Base-by-base conservation (phyloP, 2,329 filamentous ascomycete species). In the Paecilomyces variotii region DNA sequence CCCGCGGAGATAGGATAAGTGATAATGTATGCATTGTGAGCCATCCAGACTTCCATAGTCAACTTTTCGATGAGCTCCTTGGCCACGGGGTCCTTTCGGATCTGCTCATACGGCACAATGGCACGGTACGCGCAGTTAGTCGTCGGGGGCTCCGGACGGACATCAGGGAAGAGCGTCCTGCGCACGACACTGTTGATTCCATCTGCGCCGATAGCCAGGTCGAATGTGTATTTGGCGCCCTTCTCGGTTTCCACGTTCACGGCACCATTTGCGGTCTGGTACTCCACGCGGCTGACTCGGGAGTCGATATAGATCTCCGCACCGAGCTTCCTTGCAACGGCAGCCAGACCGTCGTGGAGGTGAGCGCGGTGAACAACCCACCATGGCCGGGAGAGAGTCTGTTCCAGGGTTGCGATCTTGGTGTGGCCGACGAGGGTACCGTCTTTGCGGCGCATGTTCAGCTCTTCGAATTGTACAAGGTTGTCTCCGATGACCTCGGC, bases 321-420 rank as follows among this genome's bases (percentile, higher is more conserved):
- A 0, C 78, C 78, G 12, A 71, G 64, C 12, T 69, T 63, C 25
- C 69, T 62, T 1, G 78, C 77, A 12, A 77, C 68, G 25, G 75
- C 66, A 11, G 73, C 72, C 2, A 80, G 66, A 12, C 76, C 76
- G 19, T 72, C 68, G 58, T 81, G 79, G 4, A 81, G 69, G 64
- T 81, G 76, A 11, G 78, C 77, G 19, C 78, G 68, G 54, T 80
- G 78, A 10, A 80, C 79, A 14, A 81, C 68, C 74, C 76, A 79
- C 70, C 78, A 80, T 7, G 74, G 75, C 34, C 68, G 68, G 24
- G 68, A 65, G 6, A 74, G 63, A 4, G 62, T 61, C 2, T 70
- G 59, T 54, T 74, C 70, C 10, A 76, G 62, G 7, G 67, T 66
- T 12, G 63, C 63, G 14, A 74, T 73, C 34, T 67, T 62, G 7